Evolutionary conservation across 2,329 filamentous ascomycete species (phyloP), one percentile per base, ranked within the genome.

Genomic region (Calonectria naviculata): DNA sequence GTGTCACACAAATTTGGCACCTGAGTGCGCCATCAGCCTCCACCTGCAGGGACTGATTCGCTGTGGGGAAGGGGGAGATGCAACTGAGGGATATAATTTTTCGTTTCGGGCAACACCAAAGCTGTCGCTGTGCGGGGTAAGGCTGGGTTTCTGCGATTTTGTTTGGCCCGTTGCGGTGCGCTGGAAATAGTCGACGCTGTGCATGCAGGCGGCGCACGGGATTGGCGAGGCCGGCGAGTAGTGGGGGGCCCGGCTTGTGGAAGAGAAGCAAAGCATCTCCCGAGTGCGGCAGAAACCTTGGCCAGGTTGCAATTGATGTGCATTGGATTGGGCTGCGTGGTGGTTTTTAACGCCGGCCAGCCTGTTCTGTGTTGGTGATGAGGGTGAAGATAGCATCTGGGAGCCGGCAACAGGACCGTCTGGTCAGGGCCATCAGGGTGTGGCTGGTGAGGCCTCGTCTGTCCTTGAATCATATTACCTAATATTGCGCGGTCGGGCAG

Each of bases 61-160:
- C 15, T 36, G 10, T 36, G 10, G 34, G 34, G 10, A 36, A 36
- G 34, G 52, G 34, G 52, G 2, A 36, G 52, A 36, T 58, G 52
- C 31, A 26, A 58, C 52, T 58, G 52, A 58, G 52, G 52, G 52
- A 58, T 58, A 58, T 58, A 58, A 58, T 21, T 38, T 58, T 52
- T 58, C 9, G 31, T 52, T 17, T 38, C 24, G 52, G 31, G 52
- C 36, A 29, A 58, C 52, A 58, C 29, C 4, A 9, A 17, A 17
- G 31, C 52, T 24, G 31, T 21, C 10, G 34, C 29, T 26, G 52
- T 58, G 52, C 52, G 52, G 52, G 52, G 52, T 58, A 36, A 36
- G 52, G 52, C 52, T 38, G 52, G 24, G 46, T 15, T 28, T 24
- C 24, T 49, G 24, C 24, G 26, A 19, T 10, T 38, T 21, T 56